Conservation (phyloP, 345 rosid genomes). For the Hibiscus tridactylites region DNA sequence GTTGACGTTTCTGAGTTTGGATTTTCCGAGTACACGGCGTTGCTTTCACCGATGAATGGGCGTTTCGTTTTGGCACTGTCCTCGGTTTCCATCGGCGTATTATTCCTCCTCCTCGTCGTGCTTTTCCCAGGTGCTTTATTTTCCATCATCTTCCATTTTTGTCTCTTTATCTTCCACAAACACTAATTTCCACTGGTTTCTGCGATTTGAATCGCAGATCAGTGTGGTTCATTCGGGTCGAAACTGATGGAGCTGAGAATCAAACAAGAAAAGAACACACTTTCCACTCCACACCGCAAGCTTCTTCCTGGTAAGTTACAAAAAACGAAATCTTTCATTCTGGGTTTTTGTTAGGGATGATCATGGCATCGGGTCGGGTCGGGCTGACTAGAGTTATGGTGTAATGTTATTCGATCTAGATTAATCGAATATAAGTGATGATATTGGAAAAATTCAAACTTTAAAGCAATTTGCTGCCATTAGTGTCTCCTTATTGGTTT, state of each 20-base stretch:
- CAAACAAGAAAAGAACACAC: conserved; percentile 4
- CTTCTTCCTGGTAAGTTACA: conserved; percentile 28
- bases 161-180: not conserved
- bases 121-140: conserved; percentile 15
- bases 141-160: not conserved
- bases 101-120: conserved; percentile 9
- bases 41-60: conserved; percentile 20
- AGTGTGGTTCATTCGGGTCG: not conserved
- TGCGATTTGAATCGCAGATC: conserved; percentile 8
- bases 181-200: not conserved
- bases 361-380: too few relatives aligned
- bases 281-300: conserved; percentile 39
- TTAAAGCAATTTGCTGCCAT: too few relatives aligned
- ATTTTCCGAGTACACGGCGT: not conserved
- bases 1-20: not conserved
- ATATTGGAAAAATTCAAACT: too few relatives aligned
- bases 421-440: too few relatives aligned
- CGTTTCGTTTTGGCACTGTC: conserved; percentile 11
- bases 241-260: not conserved
- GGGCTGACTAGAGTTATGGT: too few relatives aligned
- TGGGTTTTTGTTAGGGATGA: too few relatives aligned
- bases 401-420: too few relatives aligned
- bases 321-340: not conserved
- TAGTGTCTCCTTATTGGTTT: too few relatives aligned
- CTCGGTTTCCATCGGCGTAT: conserved; percentile 11